phyloP scores from a whole-genome alignment of 371 early-diverging fungal species.

The Mortierella sp. region DNA sequence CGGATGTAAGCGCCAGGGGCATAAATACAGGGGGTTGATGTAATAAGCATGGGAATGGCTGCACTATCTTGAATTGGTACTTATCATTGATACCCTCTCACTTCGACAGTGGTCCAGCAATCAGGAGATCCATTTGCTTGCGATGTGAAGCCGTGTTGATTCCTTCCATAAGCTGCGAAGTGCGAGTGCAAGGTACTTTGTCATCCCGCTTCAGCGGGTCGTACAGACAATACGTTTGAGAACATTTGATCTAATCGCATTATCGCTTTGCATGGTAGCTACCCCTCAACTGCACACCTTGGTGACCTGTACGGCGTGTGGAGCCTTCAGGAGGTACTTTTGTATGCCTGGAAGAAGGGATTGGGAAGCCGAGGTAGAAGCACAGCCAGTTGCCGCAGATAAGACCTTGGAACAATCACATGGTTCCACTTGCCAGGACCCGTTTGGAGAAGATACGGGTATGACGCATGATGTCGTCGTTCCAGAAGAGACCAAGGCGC shows the following conservation, averaged over 20 bases:
- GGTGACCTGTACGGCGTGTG: slow-evolving; percentile 41
- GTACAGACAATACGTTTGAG: too few species aligned
- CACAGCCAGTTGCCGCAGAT: background rate
- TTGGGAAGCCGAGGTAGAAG: slow-evolving; percentile 12
- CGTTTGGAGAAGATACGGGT: background rate
- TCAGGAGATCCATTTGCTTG: slow-evolving; percentile 35
- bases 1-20: slow-evolving; percentile 43
- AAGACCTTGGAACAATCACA: background rate
- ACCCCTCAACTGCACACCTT: slow-evolving; percentile 37
- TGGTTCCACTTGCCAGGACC: too few species aligned
- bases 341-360: slow-evolving; percentile 45
- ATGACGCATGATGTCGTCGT: background rate
- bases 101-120: slow-evolving; percentile 25
- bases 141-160: slow-evolving; percentile 46
- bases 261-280: slow-evolving; percentile 11
- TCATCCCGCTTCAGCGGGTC: background rate
- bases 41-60: background rate
- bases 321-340: slow-evolving; percentile 44
- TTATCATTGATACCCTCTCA: background rate
- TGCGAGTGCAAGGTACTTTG: slow-evolving; percentile 33
- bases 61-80: background rate
- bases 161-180: slow-evolving; percentile 37
- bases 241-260: too few species aligned
- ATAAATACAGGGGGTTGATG: too few species aligned
- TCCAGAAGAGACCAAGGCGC: background rate